Evolutionary conservation across 2,329 filamentous ascomycete species (phyloP), one percentile per base, ranked within the genome.

Genomic region (Pezicula rhizophila): DNA sequence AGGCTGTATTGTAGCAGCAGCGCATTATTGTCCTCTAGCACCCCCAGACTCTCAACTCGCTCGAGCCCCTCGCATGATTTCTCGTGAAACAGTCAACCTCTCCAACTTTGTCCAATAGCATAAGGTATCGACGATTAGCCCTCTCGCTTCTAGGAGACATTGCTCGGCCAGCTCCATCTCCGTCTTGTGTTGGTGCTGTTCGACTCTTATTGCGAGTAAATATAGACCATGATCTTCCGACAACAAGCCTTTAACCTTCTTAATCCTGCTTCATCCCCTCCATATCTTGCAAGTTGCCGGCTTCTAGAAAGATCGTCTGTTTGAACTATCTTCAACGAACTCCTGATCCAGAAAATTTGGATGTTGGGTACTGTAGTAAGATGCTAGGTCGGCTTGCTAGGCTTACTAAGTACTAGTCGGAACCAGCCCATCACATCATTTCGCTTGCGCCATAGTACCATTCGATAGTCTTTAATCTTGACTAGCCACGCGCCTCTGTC

Each of bases 11-110:
- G 33, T 35, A 35, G 33, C 33, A 35, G 12, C 33, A 35, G 12
- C 33, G 12, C 12, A 14, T 35, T 15, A 35, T 35, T 15, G 8
- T 15, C 33, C 33, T 14, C 33, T 35, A 14, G 15, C 15, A 18
- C 18, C 23, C 23, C 23, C 23, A 23, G 23, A 23, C 23, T 15
- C 35, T 38, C 7, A 5, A 42, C 37, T 50, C 50, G 47, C 51
- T 33, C 41, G 41, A 33, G 31, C 46, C 46, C 40, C 47, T 45
- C 41, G 47, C 47, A 49, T 49, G 37, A 49, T 31, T n/a, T 23
- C 10, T 31, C 38, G 11, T 41, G 43, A 50, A 46, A 46, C 48
- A 12, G 28, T 31, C 25, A 45, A 26, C 28, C 25, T 8, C 14
- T 37, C 15, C n/a, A 6, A 26, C 42, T 43, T 25, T 14, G 43